These are phyloP conservation scores for Quercus phellos DNA, from an alignment of 331 rosid species.

Conservation along the genomic window DNA sequence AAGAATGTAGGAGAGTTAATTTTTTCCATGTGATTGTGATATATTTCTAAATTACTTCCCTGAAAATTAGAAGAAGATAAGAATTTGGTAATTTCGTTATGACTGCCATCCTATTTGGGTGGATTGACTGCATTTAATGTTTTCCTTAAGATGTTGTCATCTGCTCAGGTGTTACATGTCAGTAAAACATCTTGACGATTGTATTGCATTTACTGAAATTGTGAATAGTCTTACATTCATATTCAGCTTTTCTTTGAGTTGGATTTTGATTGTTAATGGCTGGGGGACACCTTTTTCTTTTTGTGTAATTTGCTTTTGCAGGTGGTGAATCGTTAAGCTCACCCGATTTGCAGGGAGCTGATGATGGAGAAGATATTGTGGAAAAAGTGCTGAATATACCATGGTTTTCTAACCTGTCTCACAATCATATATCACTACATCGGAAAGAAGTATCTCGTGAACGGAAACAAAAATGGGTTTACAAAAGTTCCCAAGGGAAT, in stretches of 20 bases:
- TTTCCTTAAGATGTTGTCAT: neutral
- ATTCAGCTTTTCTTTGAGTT: neutral
- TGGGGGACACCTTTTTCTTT: neutral
- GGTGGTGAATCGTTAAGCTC: constrained; percentile 26
- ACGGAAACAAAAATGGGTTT: constrained; percentile 49
- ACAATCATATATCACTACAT: constrained; percentile 12
- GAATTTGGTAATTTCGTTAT: neutral
- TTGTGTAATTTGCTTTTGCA: constrained; percentile 29
- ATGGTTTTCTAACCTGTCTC: constrained; percentile 33
- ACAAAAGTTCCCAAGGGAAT: constrained; percentile 31
- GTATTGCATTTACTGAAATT: neutral
- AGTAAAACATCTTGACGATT: neutral
- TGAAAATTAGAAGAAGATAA: neutral
- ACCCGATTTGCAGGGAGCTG: constrained; percentile 23
- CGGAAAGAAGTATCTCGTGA: constrained; percentile 43
- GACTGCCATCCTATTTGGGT: neutral
- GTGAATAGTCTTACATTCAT: neutral
- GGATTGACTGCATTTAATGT: neutral
- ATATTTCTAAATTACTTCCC: neutral
- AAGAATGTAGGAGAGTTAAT: neutral
- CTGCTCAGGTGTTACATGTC: neutral
- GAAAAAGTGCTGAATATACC: constrained; percentile 29
- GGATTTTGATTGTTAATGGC: neutral
- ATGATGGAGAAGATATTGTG: constrained; percentile 19
- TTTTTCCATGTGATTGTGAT: neutral